These are phyloP conservation scores for Sporothrix schenckii DNA, from an alignment of 2,329 filamentous ascomycete genomes.

Conservation along the genomic window DNA sequence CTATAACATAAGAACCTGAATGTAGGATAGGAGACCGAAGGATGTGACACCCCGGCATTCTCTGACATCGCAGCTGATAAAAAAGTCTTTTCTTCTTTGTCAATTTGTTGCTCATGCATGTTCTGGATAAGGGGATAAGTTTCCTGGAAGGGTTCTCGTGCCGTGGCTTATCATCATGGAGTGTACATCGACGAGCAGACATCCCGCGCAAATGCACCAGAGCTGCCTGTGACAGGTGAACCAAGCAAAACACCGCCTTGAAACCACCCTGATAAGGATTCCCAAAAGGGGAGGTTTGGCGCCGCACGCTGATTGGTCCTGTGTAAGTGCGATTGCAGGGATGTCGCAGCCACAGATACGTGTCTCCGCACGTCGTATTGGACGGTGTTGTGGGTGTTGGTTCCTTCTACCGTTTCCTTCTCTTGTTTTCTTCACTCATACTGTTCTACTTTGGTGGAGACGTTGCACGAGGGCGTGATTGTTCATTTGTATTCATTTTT, in stretches of 20 bases:
- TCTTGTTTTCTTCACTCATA: too few relatives aligned
- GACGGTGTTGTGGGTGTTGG: too few relatives aligned
- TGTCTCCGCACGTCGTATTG: too few relatives aligned
- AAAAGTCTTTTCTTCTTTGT: background rate
- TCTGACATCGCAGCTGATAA: background rate
- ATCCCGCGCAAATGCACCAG: too few relatives aligned
- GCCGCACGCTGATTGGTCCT: slow-evolving; percentile 12
- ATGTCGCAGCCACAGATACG: background rate
- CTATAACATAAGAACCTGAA: background rate
- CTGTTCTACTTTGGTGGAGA: too few relatives aligned
- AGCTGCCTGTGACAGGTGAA: background rate
- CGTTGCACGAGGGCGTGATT: too few relatives aligned
- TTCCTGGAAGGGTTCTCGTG: background rate
- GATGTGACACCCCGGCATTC: background rate
- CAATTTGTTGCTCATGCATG: background rate
- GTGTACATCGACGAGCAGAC: background rate
- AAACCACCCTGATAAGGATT: background rate
- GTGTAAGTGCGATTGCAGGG: slow-evolving; percentile 6
- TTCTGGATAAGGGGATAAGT: slow-evolving; percentile 8
- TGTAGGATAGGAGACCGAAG: background rate
- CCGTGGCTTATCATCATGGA: background rate
- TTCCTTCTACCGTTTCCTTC: too few relatives aligned
- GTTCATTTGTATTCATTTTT: too few relatives aligned
- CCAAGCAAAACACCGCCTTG: background rate
- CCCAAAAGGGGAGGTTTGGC: slow-evolving; percentile 22